Evolutionary conservation across 768 basidiomycete species (phyloP).

Genomic region (Tephrocybe sp.): DNA sequence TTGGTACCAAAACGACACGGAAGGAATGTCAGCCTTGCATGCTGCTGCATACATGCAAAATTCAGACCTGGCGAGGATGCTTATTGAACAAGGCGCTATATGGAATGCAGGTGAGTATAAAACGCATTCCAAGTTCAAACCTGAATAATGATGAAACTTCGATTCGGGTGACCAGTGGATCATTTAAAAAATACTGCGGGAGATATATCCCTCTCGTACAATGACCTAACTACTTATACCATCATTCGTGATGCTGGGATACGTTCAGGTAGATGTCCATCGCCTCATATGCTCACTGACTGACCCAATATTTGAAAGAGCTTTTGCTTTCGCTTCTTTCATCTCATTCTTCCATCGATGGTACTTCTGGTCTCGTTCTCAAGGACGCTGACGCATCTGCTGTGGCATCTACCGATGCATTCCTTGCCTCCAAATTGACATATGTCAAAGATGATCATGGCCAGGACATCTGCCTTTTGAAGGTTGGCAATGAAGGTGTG

Average conservation of each 20-base stretch:
- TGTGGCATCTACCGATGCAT: slow-evolving; percentile 61
- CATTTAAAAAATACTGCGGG: slow-evolving; percentile 79
- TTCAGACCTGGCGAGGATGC: slow-evolving; percentile 53
- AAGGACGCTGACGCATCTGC: slow-evolving; percentile 53
- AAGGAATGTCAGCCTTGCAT: slow-evolving; percentile 83
- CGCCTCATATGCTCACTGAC: slow-evolving; percentile 11
- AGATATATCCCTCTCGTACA: slow-evolving; percentile 86
- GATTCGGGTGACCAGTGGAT: slow-evolving; percentile 53
- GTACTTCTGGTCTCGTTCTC: slow-evolving; percentile 37
- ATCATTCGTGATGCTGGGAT: slow-evolving; percentile 90
- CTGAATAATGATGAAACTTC: not conserved
- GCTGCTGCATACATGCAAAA: slow-evolving; percentile 79
- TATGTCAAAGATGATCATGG: slow-evolving; percentile 70
- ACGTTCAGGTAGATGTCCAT: slow-evolving; percentile 61
- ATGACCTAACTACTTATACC: slow-evolving; percentile 70
- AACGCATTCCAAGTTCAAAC: not conserved
- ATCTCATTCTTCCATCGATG: slow-evolving; percentile 37
- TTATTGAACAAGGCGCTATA: slow-evolving; percentile 80
- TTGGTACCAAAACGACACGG: slow-evolving; percentile 84
- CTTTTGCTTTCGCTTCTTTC: slow-evolving; percentile 66
- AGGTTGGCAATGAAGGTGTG: slow-evolving; percentile 69
- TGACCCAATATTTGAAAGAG: slow-evolving; percentile 39
- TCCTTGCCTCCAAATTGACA: slow-evolving; percentile 65
- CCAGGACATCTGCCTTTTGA: slow-evolving; percentile 79
- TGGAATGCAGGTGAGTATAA: slow-evolving; percentile 81